These are phyloP conservation scores for Elsinoe batatas DNA, from an alignment of 2,329 filamentous ascomycete species.

Conservation along the genomic window DNA sequence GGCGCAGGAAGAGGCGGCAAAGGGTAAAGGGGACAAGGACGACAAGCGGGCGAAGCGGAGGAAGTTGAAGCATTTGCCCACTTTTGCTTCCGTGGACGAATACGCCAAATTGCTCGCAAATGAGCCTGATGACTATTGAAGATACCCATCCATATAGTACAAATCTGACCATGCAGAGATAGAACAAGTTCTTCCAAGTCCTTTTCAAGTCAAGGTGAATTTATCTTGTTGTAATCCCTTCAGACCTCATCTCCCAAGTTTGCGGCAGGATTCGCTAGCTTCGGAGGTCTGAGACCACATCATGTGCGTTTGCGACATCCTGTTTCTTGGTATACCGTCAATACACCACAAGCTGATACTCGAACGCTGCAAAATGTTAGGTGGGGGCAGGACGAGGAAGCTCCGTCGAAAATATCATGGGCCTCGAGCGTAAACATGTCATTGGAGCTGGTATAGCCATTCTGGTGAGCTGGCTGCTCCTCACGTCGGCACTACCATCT, in stretches of 20 bases:
- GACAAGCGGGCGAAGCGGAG: conserved; percentile 55
- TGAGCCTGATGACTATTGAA: conserved; percentile 18
- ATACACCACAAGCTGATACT: background rate
- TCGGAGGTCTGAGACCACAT: background rate
- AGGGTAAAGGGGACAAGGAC: conserved; percentile 30
- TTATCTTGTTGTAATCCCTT: background rate
- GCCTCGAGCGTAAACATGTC: conserved; percentile 64
- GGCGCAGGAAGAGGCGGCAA: conserved; percentile 32
- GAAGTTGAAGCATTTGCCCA: conserved; percentile 81
- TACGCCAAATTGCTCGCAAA: conserved; percentile 57
- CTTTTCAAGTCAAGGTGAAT: background rate
- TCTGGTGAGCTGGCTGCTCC: conserved; percentile 82
- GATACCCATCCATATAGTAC: conserved; percentile 10
- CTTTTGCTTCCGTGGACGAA: conserved; percentile 86
- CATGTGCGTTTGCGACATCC: background rate
- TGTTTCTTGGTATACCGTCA: background rate
- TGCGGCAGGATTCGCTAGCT: conserved; percentile 7
- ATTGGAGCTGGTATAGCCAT: conserved; percentile 56
- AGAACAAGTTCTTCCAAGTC: background rate
- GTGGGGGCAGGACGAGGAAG: conserved; percentile 9
- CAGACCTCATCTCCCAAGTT: background rate
- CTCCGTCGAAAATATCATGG: conserved; percentile 40
- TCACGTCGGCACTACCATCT: conserved; percentile 70
- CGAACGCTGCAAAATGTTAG: conserved; percentile 1
- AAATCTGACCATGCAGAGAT: background rate